Evolutionary conservation across 768 basidiomycete species (phyloP).

Genomic region (Amanita pseudoporphyria): DNA sequence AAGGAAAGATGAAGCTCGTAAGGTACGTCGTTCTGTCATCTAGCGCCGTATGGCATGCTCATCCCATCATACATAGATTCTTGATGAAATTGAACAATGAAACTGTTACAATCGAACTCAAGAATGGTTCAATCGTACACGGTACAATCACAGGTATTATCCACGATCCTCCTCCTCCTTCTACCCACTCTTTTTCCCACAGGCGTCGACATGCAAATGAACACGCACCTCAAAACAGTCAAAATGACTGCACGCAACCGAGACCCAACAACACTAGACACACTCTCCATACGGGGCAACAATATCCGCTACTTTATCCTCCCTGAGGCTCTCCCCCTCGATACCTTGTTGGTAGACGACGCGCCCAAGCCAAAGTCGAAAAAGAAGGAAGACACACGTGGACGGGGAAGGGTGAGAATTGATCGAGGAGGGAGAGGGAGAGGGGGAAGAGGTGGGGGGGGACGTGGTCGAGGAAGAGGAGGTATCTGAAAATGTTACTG

Average conservation of each 20-base stretch:
- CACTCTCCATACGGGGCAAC: conserved; percentile 92
- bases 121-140: conserved; percentile 92
- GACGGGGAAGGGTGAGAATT: conserved; percentile 46
- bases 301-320: conserved; percentile 95
- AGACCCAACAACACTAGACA: conserved; percentile 79
- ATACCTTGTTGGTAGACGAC: conserved; percentile 95
- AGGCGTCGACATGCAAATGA: conserved; percentile 99
- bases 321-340: conserved; percentile 94
- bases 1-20: conserved; percentile 66
- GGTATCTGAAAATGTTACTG: neutral
- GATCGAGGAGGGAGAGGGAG: conserved; percentile 37
- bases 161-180: neutral
- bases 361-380: conserved; percentile 91
- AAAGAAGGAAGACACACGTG: conserved; percentile 79
- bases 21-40: conserved; percentile 35
- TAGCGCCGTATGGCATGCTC: conserved; percentile 1
- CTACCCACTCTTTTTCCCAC: neutral
- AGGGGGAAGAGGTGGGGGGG: conserved; percentile 39
- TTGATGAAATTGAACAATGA: conserved; percentile 99
- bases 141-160: conserved; percentile 88
- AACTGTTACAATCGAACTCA: conserved; percentile 96
- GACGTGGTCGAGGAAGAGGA: conserved; percentile 17
- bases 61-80: conserved; percentile 44
- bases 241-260: conserved; percentile 93
- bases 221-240: conserved; percentile 95